Base-by-base conservation (phyloP, 108 stramenopile genomes). In the Epithemia pelagica region DNA sequence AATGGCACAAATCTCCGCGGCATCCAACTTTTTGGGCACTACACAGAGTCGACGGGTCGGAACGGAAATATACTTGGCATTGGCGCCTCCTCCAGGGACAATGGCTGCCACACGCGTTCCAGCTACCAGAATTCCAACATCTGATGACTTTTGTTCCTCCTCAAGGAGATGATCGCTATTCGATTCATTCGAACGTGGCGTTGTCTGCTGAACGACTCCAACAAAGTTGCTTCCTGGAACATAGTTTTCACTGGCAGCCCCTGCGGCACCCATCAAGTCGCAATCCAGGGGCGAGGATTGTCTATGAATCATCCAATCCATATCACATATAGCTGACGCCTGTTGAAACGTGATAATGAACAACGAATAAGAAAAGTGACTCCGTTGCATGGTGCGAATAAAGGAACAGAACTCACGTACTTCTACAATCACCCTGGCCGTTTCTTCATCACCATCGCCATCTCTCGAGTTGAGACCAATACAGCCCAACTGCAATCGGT, bases 11-110 rank as follows among this genome's bases (percentile, higher is more conserved):
- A 70, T 62, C 32, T 81, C 76, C n/a, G 67, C 73, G 2, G 59
- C 21, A 58, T 78, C 76, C 18, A 81, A 24, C 1, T 61, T 24
- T 19, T 67, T 30, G 1, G 76, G 74, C 0, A 81, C 67, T 7
- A 55, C n/a, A 53, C 67, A 64, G 27, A 81, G 46, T 10, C 46
- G 22, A n/a, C 71, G 67, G 15, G 65, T 10, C 28, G 70, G 64
- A 25, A 75, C 23, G 0, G 63, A 52, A 0, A 71, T 58, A 30
- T 66, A 68, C 22, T 59, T 28, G 0, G 76, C 21, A 24, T 70
- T 62, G 5, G 61, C 37, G 0, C 64, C 66, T 23, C 66, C 67
- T 32, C 28, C 61, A 5, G 37, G 37, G 52, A 31, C 54, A 26
- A 64, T 64, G 3, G 51, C 33, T 10, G 64, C 64, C 2, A 64